Conservation (phyloP, 345 rosid species). For the Ricinus communis region DNA sequence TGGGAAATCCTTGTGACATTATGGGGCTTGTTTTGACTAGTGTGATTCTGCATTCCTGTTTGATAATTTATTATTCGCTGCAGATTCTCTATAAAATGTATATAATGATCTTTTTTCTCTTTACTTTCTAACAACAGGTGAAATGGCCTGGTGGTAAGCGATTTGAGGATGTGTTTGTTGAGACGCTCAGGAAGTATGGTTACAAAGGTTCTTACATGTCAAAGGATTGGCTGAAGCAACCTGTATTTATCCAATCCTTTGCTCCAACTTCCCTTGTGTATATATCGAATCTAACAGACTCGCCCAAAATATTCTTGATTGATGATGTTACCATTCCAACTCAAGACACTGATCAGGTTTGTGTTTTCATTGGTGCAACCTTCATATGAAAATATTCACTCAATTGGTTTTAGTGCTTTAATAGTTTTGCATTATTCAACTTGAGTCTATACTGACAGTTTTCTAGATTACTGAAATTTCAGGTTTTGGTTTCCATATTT, state of each 20-base stretch:
- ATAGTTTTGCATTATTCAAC: neutral
- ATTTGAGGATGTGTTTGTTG: constrained; percentile 75
- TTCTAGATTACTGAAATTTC: neutral
- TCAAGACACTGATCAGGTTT: constrained; percentile 91
- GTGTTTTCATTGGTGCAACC: neutral
- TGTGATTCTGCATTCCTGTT: neutral
- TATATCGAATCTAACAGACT: constrained; percentile 60
- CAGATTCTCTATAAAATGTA: neutral
- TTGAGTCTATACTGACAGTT: neutral
- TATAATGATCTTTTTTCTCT: constrained; percentile 6
- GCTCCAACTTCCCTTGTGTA: constrained; percentile 86
- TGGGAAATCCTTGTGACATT: neutral
- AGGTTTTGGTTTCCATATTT: neutral
- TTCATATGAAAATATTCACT: neutral
- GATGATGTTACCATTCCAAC: constrained; percentile 65
- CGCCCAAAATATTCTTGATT: constrained; percentile 79
- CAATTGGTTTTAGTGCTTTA: neutral
- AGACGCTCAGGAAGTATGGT: constrained; percentile 71
- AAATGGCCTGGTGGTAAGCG: constrained; percentile 75
- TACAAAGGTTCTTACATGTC: constrained; percentile 84
- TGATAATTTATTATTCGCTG: neutral
- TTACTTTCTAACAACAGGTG: constrained; percentile 44
- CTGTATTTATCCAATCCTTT: constrained; percentile 87
- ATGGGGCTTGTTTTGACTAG: neutral
- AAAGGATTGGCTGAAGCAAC: constrained; percentile 75